Percentiles rank a stretch among this genome's conserved stretches.
Conservation (phyloP, 345 rosid species). For the Mallotus nudiflorus region DNA sequence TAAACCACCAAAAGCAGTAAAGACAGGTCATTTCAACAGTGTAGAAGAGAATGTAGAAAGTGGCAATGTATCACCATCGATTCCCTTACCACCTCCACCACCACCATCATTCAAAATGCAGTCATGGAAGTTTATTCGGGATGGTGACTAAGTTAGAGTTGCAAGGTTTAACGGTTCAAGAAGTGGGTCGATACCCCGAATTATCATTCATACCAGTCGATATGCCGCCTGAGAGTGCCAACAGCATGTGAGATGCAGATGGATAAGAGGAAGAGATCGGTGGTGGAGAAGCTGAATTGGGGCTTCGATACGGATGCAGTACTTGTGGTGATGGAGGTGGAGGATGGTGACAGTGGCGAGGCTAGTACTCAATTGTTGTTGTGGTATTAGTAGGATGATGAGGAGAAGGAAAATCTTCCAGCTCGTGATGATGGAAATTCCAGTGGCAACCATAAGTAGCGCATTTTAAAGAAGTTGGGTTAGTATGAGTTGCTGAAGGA, state of each 20-base stretch:
- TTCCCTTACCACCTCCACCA: constrained; percentile 70
- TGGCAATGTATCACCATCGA: constrained; percentile 56
- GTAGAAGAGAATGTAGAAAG: constrained; percentile 31
- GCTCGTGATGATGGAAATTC: constrained; percentile 36
- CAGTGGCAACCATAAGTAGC: constrained; percentile 36
- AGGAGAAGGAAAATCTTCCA: constrained; percentile 20
- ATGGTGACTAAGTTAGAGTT: constrained; percentile 72
- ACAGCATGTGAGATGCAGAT: constrained; percentile 37
- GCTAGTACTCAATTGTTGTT: constrained; percentile 37
- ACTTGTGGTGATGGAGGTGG: constrained; percentile 30
- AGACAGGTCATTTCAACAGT: constrained; percentile 23
- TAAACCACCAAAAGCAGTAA: constrained; percentile 33
- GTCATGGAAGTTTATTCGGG: constrained; percentile 55
- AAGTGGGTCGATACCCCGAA: constrained; percentile 32
- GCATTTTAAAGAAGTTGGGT: constrained; percentile 31
- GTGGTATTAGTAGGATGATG: constrained; percentile 13
- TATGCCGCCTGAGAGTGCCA: constrained; percentile 24
- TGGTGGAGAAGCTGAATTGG: constrained; percentile 33
- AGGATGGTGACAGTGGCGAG: constrained; percentile 33
- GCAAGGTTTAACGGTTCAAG: constrained; percentile 54
- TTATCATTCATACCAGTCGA: constrained; percentile 15
- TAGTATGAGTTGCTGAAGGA: constrained; percentile 17
- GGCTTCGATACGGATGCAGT: constrained; percentile 18
- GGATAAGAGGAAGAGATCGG: constrained; percentile 40
- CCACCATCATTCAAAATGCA: constrained; percentile 75